Evolutionary conservation across 2,329 filamentous ascomycete genomes (phyloP).

Genomic region (Fusarium torreyae): DNA sequence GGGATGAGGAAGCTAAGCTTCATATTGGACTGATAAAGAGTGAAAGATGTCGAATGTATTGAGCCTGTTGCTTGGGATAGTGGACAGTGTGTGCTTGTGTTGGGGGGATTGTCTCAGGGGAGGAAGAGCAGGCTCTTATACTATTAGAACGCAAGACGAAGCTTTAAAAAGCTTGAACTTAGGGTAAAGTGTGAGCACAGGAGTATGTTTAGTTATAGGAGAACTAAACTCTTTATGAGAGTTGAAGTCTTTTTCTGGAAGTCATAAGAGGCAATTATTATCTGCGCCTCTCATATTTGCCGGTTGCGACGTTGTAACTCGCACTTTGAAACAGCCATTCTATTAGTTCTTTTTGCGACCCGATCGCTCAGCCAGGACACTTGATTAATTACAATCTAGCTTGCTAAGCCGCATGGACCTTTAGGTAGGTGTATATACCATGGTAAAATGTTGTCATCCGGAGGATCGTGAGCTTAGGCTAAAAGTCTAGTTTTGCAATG

Average conservation of each 20-base stretch:
- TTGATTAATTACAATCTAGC: not conserved
- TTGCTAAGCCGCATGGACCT: not conserved
- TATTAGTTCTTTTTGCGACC: not conserved
- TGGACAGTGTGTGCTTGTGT: too few species aligned
- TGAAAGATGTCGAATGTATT: not conserved
- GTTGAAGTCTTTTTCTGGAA: too few species aligned
- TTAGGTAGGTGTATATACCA: not conserved
- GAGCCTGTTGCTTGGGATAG: too few species aligned
- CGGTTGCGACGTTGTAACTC: not conserved
- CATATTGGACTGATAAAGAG: not conserved
- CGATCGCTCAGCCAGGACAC: not conserved
- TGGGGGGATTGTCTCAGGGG: too few species aligned
- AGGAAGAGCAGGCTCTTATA: too few species aligned
- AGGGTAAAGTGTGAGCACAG: too few species aligned
- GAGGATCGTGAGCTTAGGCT: not conserved
- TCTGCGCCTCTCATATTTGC: not conserved
- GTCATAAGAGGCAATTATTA: too few species aligned
- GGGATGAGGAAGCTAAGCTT: conserved; percentile 3
- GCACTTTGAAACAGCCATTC: not conserved
- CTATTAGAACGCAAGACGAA: too few species aligned
- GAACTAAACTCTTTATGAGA: too few species aligned
- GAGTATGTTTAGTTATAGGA: too few species aligned
- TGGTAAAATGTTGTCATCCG: not conserved
- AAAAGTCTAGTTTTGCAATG: not conserved
- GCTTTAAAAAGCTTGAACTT: too few species aligned